phyloP scores from a whole-genome alignment of 345 rosid species.

The Salix caprea region DNA sequence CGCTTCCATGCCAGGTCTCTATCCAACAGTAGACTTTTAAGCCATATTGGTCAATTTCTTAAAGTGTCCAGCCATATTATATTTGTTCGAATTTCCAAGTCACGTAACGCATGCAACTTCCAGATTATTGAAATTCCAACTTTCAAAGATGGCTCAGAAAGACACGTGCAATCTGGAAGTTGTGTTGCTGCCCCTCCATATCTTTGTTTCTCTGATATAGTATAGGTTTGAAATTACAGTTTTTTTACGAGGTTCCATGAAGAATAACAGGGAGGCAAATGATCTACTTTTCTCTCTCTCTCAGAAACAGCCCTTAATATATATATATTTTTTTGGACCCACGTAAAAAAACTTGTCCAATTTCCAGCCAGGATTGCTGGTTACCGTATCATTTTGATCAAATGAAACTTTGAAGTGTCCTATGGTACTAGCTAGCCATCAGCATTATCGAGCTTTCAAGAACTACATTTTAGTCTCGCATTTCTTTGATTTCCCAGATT shows the following conservation, averaged over 20 bases:
- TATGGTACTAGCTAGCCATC: too few relatives aligned
- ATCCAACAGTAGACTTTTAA: conserved; percentile 42
- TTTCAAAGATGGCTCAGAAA: conserved; percentile 8
- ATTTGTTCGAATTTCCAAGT: conserved; percentile 18
- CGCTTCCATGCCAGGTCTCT: conserved; percentile 40
- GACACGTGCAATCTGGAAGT: not conserved
- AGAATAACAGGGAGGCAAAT: conserved; percentile 19
- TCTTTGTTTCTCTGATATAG: conserved; percentile 2
- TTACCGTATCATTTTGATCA: not conserved
- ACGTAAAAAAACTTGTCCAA: not conserved
- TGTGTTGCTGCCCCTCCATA: conserved; percentile 6
- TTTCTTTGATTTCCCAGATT: not conserved
- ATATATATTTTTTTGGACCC: not conserved
- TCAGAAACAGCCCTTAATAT: not conserved
- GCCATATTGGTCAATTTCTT: not conserved
- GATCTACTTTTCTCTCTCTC: conserved; percentile 8
- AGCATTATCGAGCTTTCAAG: too few relatives aligned
- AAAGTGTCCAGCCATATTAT: not conserved
- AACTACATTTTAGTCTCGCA: not conserved
- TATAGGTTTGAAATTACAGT: conserved; percentile 27
- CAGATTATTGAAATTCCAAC: conserved; percentile 6
- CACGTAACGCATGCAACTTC: not conserved
- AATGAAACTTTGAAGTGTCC: not conserved
- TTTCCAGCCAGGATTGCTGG: not conserved
- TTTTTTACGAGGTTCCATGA: conserved; percentile 22